Evolutionary conservation across 192 early-diverging fungal species (phyloP).

Genomic region (Martensiomyces pterosporus): DNA sequence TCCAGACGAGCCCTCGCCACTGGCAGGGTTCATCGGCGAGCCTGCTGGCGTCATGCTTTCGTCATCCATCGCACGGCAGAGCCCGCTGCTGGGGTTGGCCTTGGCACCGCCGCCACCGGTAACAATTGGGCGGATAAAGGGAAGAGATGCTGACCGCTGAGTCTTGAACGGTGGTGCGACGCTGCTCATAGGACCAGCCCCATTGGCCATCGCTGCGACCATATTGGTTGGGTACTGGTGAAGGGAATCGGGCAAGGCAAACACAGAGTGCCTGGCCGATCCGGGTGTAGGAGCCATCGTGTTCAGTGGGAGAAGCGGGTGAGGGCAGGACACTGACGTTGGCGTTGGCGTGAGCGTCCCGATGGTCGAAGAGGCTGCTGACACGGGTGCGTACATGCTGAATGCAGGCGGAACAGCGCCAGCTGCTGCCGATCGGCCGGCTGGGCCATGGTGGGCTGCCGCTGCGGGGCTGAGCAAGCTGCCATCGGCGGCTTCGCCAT

Average conservation of each 20-base stretch:
- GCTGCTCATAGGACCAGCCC: slow-evolving; percentile 2
- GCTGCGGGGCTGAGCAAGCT: too few relatives aligned
- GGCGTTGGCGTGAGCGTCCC: slow-evolving; percentile 45
- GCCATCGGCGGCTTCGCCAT: too few relatives aligned
- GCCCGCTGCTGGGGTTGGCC: slow-evolving; percentile 29
- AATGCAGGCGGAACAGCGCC: slow-evolving; percentile 6
- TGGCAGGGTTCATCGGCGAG: background rate
- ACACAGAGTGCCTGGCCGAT: slow-evolving; percentile 24
- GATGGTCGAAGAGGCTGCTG: slow-evolving; percentile 33
- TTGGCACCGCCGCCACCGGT: slow-evolving; percentile 7
- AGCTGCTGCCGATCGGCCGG: slow-evolving; percentile 1
- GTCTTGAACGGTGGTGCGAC: slow-evolving; percentile 34
- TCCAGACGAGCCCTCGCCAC: too few relatives aligned
- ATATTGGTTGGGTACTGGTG: slow-evolving; percentile 15
- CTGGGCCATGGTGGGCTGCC: background rate
- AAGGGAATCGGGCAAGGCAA: slow-evolving; percentile 17
- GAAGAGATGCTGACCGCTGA: slow-evolving; percentile 48
- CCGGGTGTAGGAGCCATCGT: slow-evolving; percentile 11
- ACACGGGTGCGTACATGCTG: slow-evolving; percentile 18
- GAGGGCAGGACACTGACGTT: slow-evolving; percentile 17
- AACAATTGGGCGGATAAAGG: slow-evolving; percentile 28
- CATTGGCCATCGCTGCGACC: slow-evolving; percentile 23
- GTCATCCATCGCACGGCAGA: slow-evolving; percentile 28
- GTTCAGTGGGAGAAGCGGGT: slow-evolving; percentile 2
- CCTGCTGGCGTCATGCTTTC: slow-evolving; percentile 11